These are phyloP conservation scores for Carex cristatella DNA, from an alignment of 176 grass and related monocot genomes.

Conservation along the genomic window DNA sequence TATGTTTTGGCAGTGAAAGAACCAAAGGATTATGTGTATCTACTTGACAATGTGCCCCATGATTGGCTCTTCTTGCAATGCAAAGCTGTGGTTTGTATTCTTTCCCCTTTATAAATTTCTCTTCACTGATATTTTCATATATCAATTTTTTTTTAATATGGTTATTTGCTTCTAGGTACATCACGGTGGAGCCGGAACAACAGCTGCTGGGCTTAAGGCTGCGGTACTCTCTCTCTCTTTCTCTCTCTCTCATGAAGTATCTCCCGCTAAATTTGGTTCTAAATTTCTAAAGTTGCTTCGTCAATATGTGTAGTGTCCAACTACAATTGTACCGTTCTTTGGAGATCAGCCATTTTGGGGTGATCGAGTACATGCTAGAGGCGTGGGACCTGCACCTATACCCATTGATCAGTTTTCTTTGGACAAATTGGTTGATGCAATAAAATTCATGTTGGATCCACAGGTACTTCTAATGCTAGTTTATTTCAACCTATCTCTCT, in stretches of 20 bases:
- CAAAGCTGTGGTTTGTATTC: constrained; percentile 71
- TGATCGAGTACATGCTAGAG: constrained; percentile 50
- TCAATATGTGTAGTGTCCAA: constrained; percentile 57
- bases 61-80: constrained; percentile 89
- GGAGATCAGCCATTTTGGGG: constrained; percentile 84
- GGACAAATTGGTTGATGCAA: constrained; percentile 49
- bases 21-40: constrained; percentile 50
- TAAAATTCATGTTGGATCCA: constrained; percentile 66
- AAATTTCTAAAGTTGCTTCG: not conserved
- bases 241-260: not conserved
- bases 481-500: not conserved
- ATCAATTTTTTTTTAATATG: constrained; percentile 1
- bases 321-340: constrained; percentile 68
- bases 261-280: not conserved
- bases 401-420: constrained; percentile 56
- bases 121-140: not conserved
- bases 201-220: constrained; percentile 63
- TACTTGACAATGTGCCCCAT: constrained; percentile 75
- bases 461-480: constrained; percentile 32
- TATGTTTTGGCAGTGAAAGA: constrained; percentile 46
- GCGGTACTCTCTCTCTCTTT: constrained; percentile 29
- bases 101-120: not conserved
- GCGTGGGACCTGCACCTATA: constrained; percentile 54
- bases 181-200: constrained; percentile 75
- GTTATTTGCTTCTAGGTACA: constrained; percentile 40